Conservation (phyloP, 805 yeast genomes). For the Starmera caribaea region DNA sequence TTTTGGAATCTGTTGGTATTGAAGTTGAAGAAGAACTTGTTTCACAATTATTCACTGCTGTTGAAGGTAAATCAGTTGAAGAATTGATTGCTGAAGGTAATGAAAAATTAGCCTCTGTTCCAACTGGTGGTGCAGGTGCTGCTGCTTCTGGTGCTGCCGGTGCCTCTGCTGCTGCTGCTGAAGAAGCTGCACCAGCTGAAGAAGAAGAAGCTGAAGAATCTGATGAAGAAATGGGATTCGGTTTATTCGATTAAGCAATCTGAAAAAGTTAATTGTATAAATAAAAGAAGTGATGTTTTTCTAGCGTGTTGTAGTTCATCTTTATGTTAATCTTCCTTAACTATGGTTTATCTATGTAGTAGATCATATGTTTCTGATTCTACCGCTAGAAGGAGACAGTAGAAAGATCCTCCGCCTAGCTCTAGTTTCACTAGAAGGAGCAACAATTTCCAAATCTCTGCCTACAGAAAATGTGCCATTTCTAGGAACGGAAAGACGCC, state of each 20-base stretch:
- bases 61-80: slow-evolving; percentile 87
- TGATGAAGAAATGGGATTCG: slow-evolving; percentile 83
- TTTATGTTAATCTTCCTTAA: no score
- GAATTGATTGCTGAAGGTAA: slow-evolving; percentile 93
- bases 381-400: no score
- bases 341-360: no score
- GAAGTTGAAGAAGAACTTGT: slow-evolving; percentile 90
- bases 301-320: no score
- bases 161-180: slow-evolving; percentile 62
- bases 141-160: slow-evolving; percentile 63
- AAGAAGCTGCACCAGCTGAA: slow-evolving; percentile 61
- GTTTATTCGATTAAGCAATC: slow-evolving; percentile 91
- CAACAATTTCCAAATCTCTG: no score
- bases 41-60: slow-evolving; percentile 67
- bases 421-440: no score
- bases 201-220: slow-evolving; percentile 62
- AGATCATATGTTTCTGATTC: no score
- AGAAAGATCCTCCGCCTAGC: no score
- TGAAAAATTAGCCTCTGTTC: slow-evolving; percentile 93
- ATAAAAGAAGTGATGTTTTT: no score
- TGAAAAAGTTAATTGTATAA: not conserved
- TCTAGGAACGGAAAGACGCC: no score
- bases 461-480: no score
- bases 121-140: slow-evolving; percentile 96
- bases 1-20: slow-evolving; percentile 90